Base-by-base conservation (phyloP, 352 stramenopile genomes). In the Phytophthora colocasiae region DNA sequence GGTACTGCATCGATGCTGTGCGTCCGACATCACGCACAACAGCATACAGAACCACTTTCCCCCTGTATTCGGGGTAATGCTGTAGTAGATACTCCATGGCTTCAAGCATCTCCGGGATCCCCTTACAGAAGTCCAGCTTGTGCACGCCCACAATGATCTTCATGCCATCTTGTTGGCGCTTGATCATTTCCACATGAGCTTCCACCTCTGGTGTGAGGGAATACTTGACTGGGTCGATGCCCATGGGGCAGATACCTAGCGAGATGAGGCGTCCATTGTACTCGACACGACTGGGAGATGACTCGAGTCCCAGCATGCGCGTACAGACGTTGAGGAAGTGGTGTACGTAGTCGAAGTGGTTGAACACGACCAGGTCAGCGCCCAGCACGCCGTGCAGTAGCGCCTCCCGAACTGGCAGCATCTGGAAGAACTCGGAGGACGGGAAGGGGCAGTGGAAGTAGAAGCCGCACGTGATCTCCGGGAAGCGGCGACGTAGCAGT, bases 41-140 rank as follows among this genome's bases (percentile, higher is more conserved):
- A 2, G 92, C 96, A 52, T 98, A 97, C 52, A 98, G 80, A 26
- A 98, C 90, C 1, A 98, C 78, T 40, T 97, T 97, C 29, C 96
- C 93, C 49, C 97, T 96, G 24, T 97, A 97, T 45, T 97, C 87
- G 58, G 91, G 91, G 56, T 97, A 95, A 44, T 94, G 77, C 59
- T 91, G 85, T 29, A 97, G 70, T 54, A 97, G 71, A 26, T 96
- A 92, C 64, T 97, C 91, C 71, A 97, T 92, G 24, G 89, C 90
- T 47, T 97, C 83, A 7, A 97, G 80, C 84, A 96, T 97, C 52
- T 97, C 85, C 2, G 86, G 89, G 31, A 97, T 97, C 4, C 90
- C 90, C 59, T 93, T 92, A 56, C 84, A 92, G 43, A 93, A 90
- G 54, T 93, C 85, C 15, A 93, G 81, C 31, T 91, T 93, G 61